Conservation (phyloP, 2,329 filamentous ascomycete genomes). For the Neonectria punicea region DNA sequence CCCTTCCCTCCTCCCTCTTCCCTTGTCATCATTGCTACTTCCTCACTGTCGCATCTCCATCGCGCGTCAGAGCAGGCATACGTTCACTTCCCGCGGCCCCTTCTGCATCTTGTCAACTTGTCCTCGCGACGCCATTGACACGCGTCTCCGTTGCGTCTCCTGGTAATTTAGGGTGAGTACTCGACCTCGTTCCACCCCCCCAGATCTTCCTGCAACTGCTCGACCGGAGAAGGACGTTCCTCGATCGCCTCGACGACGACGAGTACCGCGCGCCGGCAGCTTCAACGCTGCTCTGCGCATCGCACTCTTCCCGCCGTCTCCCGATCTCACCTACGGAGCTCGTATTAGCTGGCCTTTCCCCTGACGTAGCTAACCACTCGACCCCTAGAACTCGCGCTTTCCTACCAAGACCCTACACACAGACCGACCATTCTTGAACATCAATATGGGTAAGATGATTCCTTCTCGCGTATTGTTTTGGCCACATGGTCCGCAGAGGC, state of each 20-base stretch:
- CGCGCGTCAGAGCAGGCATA: slow-evolving; percentile 43
- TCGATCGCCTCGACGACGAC: slow-evolving; percentile 18
- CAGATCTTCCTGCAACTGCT: slow-evolving; percentile 9
- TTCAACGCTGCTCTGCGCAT: slow-evolving; percentile 9
- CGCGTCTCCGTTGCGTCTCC: slow-evolving; percentile 49
- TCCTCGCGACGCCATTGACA: slow-evolving; percentile 48
- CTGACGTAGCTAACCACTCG: slow-evolving; percentile 41
- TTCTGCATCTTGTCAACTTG: slow-evolving; percentile 43
- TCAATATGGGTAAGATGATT: slow-evolving; percentile 55
- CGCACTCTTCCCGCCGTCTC: slow-evolving; percentile 15
- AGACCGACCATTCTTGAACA: slow-evolving; percentile 52
- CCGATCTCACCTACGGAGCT: slow-evolving; percentile 28
- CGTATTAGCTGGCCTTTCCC: slow-evolving; percentile 38
- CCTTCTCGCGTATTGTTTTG: slow-evolving; percentile 45
- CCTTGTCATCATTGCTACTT: slow-evolving; percentile 52
- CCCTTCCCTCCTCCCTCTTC: slow-evolving; percentile 40
- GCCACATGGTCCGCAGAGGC: slow-evolving; percentile 42
- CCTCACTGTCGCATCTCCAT: slow-evolving; percentile 43
- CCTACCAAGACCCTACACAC: slow-evolving; percentile 40
- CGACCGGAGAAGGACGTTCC: slow-evolving; percentile 29
- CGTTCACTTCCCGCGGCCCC: slow-evolving; percentile 33
- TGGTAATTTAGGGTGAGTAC: slow-evolving; percentile 43
- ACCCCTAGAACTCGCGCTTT: slow-evolving; percentile 44
- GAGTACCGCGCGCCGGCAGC: slow-evolving; percentile 17
- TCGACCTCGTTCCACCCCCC: slow-evolving; percentile 37